Percentiles rank a stretch among this genome's conserved stretches.
Conservation (phyloP, 116 monocot species). For the Trichopus zeylanicus region DNA sequence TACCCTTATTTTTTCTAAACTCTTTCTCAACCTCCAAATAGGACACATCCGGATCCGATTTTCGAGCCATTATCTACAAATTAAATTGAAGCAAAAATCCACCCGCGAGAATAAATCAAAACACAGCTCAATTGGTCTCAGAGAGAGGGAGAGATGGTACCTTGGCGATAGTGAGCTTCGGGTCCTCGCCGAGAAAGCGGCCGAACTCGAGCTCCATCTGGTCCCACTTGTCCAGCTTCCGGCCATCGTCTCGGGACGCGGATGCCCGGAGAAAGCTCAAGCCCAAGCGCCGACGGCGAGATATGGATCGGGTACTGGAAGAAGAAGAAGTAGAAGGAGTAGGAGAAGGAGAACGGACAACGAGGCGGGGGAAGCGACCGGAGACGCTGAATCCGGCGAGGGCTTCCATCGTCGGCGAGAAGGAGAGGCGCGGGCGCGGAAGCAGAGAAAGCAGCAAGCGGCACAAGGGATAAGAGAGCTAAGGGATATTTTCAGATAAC, state of each 20-base stretch:
- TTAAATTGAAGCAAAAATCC: background rate
- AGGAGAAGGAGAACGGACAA: background rate
- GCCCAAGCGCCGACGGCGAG: constrained; percentile 9
- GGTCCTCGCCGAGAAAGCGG: constrained; percentile 73
- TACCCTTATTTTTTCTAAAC: constrained; percentile 47
- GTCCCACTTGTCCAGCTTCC: constrained; percentile 79
- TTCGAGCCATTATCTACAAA: constrained; percentile 63
- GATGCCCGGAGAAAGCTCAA: constrained; percentile 2
- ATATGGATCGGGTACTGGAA: background rate
- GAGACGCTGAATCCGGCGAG: background rate
- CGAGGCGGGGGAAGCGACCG: background rate
- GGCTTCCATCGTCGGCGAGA: background rate
- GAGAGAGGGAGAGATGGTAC: constrained; percentile 14
- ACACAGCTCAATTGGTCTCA: background rate
- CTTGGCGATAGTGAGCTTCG: constrained; percentile 81
- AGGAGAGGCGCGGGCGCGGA: too few species aligned
- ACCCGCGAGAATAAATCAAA: background rate
- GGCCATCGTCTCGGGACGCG: constrained; percentile 23
- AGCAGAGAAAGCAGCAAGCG: too few species aligned
- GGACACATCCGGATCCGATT: constrained; percentile 59
- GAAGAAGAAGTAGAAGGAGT: background rate
- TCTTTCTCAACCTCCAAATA: constrained; percentile 73
- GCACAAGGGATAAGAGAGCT: too few species aligned
- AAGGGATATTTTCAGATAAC: too few species aligned
- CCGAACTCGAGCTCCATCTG: constrained; percentile 94